phyloP scores from a whole-genome alignment of 2,329 filamentous ascomycete species.

The Penicillium sp. region DNA sequence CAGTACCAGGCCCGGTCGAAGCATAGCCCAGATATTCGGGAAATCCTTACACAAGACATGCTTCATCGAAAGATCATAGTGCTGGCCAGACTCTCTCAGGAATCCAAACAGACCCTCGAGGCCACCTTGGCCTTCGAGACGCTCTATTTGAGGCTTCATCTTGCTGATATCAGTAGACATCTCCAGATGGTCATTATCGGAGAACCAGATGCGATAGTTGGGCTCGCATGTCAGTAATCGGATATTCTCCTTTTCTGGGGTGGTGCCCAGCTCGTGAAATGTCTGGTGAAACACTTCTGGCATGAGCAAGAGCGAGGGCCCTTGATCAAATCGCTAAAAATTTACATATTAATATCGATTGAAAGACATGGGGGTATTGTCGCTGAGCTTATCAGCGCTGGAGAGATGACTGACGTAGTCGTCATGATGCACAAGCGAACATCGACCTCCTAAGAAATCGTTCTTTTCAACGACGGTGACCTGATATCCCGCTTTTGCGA shows the following conservation, averaged over 20 bases:
- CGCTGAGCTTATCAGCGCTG: not conserved
- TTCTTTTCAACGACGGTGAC: constrained; percentile 84
- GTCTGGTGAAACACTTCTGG: constrained; percentile 71
- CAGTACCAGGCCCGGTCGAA: constrained; percentile 61
- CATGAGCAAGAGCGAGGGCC: constrained; percentile 72
- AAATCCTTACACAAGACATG: constrained; percentile 72
- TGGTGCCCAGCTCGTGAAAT: constrained; percentile 70
- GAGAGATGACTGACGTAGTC: constrained; percentile 54
- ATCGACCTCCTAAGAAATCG: constrained; percentile 70
- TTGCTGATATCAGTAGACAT: constrained; percentile 68
- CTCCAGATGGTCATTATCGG: constrained; percentile 61
- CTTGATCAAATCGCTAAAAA: constrained; percentile 71
- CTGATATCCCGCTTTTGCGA: constrained; percentile 69
- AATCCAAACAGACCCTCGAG: constrained; percentile 71
- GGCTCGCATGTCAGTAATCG: constrained; percentile 71
- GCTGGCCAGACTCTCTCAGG: constrained; percentile 67
- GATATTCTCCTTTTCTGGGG: constrained; percentile 67
- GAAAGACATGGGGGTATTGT: not conserved
- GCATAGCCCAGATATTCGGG: constrained; percentile 60
- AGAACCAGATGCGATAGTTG: constrained; percentile 76
- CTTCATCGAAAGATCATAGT: constrained; percentile 69
- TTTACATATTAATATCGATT: constrained; percentile 8
- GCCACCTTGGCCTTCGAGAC: constrained; percentile 72
- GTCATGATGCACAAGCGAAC: constrained; percentile 64
- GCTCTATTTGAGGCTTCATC: constrained; percentile 73